Evolutionary conservation across 345 rosid species (phyloP).

Genomic region (Jatropha curcas): DNA sequence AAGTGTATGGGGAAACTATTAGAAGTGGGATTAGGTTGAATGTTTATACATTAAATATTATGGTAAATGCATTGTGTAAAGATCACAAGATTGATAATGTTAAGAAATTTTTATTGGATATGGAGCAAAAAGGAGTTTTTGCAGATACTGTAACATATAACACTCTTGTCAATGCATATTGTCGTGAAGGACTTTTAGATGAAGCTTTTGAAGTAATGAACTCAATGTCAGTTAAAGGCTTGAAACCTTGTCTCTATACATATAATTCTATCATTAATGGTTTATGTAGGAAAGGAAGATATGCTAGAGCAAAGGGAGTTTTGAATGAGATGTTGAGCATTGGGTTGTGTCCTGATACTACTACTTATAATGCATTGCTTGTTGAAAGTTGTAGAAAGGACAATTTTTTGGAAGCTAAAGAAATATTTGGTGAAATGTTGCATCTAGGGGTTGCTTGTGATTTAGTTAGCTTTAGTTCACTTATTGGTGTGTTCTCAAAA

Average conservation of each 20-base stretch:
- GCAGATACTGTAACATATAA: conserved; percentile 72
- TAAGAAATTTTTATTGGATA: conserved; percentile 40
- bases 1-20: conserved; percentile 40
- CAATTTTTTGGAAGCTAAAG: conserved; percentile 48
- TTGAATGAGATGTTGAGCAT: conserved; percentile 52
- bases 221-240: conserved; percentile 58
- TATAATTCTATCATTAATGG: conserved; percentile 69
- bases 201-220: conserved; percentile 63
- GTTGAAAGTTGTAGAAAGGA: conserved; percentile 64
- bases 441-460: conserved; percentile 52
- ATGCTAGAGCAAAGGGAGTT: conserved; percentile 58
- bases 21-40: conserved; percentile 41
- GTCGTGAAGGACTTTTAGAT: conserved; percentile 56
- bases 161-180: conserved; percentile 64
- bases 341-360: conserved; percentile 64
- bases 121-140: conserved; percentile 59
- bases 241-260: conserved; percentile 62
- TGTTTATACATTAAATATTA: conserved; percentile 61
- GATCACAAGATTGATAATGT: conserved; percentile 52
- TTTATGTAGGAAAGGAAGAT: conserved; percentile 53
- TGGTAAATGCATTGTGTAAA: conserved; percentile 90
- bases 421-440: conserved; percentile 56
- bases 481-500: conserved; percentile 51
- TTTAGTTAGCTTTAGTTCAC: conserved; percentile 64
- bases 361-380: conserved; percentile 67